Base-by-base conservation (phyloP, 1,284 basidiomycete species). In the Sporisorium reilianum region DNA sequence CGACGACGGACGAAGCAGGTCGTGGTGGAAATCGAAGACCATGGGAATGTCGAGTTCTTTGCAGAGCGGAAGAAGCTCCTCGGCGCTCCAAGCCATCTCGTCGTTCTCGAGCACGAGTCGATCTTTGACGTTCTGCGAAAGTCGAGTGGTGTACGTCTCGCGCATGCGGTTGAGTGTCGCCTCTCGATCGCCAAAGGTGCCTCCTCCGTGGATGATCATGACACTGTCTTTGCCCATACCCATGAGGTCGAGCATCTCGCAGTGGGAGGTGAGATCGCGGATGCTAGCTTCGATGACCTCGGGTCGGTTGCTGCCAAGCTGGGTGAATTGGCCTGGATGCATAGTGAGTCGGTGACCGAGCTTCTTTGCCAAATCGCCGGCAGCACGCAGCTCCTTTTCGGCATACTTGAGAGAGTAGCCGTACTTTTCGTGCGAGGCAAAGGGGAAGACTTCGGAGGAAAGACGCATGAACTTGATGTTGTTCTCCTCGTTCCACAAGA, bases 91-190 rank as follows among this genome's bases (percentile, higher is more conserved):
- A 78, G 93, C 94, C 74, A 95, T 88, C 87, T 95, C 94, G 81
- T 96, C 94, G 72, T 96, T 97, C 86, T 96, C 94, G 18, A 97
- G 87, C 0, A 95, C 94, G 23, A 95, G 85, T 38, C 94, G 87
- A 6, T 87, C 88, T 70, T 91, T 89, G 66, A 93, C 89, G 26
- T 89, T 89, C 28, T 88, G 86, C 3, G 90, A 88, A 7, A 95
- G 86, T 9, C 86, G 78, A 4, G 88, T 87, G 45, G 83, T 86
- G 64, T 93, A 92, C 9, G 90, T 91, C 66, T 89, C 87, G 80
- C 90, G 91, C 83, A 96, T 90, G 7, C 94, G 89, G 32, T 87
- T 87, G 1, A 95, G 86, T 0, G 94, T 90, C 2, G 88, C 87
- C 20, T 82, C 78, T 80, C 95, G 95, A 81, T 96, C 91, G 2